Conservation (phyloP, 2,329 filamentous ascomycete species). For the Pseudocercospora fijiensis region DNA sequence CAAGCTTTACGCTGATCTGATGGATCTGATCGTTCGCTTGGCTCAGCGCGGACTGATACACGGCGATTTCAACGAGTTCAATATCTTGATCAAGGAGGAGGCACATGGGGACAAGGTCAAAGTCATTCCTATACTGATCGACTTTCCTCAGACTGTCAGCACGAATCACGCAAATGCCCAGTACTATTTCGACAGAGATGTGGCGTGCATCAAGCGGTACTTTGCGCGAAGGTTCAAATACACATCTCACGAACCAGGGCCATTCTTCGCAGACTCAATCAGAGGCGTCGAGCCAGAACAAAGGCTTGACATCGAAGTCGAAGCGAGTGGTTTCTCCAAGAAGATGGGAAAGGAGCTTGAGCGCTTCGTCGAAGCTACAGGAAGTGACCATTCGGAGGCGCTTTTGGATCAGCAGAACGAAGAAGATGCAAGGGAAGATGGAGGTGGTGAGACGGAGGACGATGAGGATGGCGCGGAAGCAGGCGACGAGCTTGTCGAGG, state of each 20-base stretch:
- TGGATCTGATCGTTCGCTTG: constrained; percentile 78
- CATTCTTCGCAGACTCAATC: constrained; percentile 79
- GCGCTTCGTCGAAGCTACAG: constrained; percentile 74
- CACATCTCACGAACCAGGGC: constrained; percentile 74
- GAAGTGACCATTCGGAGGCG: constrained; percentile 49
- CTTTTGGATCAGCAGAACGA: constrained; percentile 38
- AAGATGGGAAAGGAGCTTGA: constrained; percentile 97
- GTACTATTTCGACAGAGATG: constrained; percentile 96
- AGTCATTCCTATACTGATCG: constrained; percentile 82
- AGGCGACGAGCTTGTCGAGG: constrained; percentile 11
- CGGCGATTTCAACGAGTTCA: constrained; percentile 99
- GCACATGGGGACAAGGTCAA: constrained; percentile 42
- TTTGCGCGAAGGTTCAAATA: constrained; percentile 90
- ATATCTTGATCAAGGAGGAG: constrained; percentile 84
- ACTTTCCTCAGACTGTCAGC: constrained; percentile 98
- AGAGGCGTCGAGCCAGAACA: constrained; percentile 67
- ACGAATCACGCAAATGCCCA: constrained; percentile 91
- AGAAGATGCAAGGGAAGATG: constrained; percentile 38
- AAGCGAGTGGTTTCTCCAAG: constrained; percentile 91
- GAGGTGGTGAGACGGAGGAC: constrained; percentile 37
- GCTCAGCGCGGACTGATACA: constrained; percentile 89
- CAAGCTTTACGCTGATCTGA: constrained; percentile 84
- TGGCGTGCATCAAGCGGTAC: constrained; percentile 92
- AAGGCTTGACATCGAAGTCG: constrained; percentile 81
- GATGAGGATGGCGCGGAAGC: constrained; percentile 20